These are phyloP conservation scores for Xylaria polymorpha DNA, from an alignment of 2,329 filamentous ascomycete species.

Conservation along the genomic window DNA sequence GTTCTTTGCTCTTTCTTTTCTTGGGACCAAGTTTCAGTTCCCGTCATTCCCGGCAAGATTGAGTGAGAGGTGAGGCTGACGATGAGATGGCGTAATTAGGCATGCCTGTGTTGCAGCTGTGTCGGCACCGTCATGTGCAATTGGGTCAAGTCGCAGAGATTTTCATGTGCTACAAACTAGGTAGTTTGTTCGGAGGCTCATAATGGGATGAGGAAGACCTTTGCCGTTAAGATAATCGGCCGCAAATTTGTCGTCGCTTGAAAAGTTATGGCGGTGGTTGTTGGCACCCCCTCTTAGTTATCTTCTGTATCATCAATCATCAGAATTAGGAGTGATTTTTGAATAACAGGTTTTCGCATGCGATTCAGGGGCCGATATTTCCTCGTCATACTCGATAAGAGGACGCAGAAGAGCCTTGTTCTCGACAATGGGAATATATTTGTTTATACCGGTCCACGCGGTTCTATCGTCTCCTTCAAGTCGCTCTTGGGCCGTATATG, in stretches of 20 bases:
- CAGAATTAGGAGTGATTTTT: no score
- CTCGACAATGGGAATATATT: no score
- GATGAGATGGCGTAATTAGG: conserved; percentile 39
- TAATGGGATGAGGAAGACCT: not conserved
- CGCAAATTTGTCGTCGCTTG: not conserved
- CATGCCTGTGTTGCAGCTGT: conserved; percentile 54
- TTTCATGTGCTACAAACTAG: conserved; percentile 41
- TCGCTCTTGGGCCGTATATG: no score
- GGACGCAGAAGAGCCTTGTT: no score
- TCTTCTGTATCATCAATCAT: no score
- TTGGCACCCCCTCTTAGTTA: no score
- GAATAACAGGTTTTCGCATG: no score
- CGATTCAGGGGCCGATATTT: no score
- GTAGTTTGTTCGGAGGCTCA: not conserved
- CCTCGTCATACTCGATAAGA: no score
- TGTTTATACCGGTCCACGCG: no score
- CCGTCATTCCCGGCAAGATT: not conserved
- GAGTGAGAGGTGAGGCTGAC: conserved; percentile 8
- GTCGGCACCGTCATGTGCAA: conserved; percentile 53
- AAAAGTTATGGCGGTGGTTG: not conserved
- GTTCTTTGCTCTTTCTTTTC: not conserved
- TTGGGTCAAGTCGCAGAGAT: conserved; percentile 50
- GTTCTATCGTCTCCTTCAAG: no score
- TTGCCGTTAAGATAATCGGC: not conserved
- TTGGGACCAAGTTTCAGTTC: not conserved